Percentiles rank a stretch among this genome's conserved stretches.
Conservation (phyloP, 2,329 filamentous ascomycete genomes). For the Aureobasidium zeae region DNA sequence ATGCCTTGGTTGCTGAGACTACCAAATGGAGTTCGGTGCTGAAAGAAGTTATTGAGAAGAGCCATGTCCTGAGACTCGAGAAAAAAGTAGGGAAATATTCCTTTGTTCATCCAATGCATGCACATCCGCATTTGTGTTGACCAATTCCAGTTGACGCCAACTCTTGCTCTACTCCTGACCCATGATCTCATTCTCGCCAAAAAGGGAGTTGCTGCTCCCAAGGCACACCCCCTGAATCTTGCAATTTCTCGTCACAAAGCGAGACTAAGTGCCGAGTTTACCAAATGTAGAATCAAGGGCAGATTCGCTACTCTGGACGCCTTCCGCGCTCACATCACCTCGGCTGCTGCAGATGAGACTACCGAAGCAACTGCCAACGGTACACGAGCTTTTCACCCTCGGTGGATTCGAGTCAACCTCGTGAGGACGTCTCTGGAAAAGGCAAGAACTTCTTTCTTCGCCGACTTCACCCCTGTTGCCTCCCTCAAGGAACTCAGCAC, state of each 20-base stretch:
- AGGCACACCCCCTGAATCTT: conserved; percentile 66
- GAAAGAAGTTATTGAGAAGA: conserved; percentile 79
- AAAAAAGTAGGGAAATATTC: conserved; percentile 56
- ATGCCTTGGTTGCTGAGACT: conserved; percentile 76
- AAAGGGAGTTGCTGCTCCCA: conserved; percentile 70
- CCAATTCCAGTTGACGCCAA: conserved; percentile 60
- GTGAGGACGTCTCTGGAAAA: conserved; percentile 60
- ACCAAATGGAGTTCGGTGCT: conserved; percentile 84
- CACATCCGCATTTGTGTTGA: background rate
- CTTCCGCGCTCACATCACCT: conserved; percentile 51
- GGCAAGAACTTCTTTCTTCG: conserved; percentile 68
- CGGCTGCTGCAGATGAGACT: conserved; percentile 22
- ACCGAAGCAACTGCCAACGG: conserved; percentile 28
- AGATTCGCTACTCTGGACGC: conserved; percentile 59
- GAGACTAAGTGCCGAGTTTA: conserved; percentile 72
- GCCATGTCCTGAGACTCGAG: conserved; percentile 68
- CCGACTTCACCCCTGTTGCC: conserved; percentile 48
- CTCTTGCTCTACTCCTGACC: conserved; percentile 68
- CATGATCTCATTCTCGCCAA: conserved; percentile 82
- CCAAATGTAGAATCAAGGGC: conserved; percentile 63
- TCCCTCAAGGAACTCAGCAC: conserved; percentile 46
- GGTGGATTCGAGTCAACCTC: conserved; percentile 85
- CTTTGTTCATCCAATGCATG: background rate
- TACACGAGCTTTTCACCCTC: conserved; percentile 54
- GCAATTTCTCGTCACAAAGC: conserved; percentile 73